Conservation (phyloP, 2,329 filamentous ascomycete genomes). For the Penicillium sp. region DNA sequence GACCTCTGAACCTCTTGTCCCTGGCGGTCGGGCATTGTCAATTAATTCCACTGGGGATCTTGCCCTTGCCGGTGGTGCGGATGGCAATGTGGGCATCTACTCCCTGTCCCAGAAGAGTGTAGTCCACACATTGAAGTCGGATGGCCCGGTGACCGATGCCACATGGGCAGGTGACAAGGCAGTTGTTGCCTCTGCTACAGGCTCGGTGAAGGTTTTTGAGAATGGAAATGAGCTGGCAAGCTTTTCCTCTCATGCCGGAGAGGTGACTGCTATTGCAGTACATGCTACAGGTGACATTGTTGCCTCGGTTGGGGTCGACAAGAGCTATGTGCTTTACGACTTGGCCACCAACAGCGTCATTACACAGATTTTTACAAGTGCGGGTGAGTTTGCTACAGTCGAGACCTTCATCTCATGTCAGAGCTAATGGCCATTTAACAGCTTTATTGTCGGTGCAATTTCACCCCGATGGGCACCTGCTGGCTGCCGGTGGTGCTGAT, state of each 20-base stretch:
- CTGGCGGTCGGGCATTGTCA: constrained; percentile 53
- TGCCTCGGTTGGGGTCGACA: constrained; percentile 83
- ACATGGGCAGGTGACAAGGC: constrained; percentile 58
- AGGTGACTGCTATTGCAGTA: constrained; percentile 67
- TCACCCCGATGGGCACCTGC: constrained; percentile 93
- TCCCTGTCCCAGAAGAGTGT: constrained; percentile 71
- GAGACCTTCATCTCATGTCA: not conserved
- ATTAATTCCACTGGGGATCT: constrained; percentile 57
- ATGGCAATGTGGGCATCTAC: constrained; percentile 70
- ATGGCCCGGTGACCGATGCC: constrained; percentile 62
- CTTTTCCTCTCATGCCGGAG: constrained; percentile 75
- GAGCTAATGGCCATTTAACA: constrained; percentile 32
- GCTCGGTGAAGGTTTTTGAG: constrained; percentile 74
- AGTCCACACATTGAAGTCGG: constrained; percentile 58
- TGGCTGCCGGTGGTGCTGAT: constrained; percentile 73
- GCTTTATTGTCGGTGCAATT: constrained; percentile 74
- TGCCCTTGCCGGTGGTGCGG: constrained; percentile 67
- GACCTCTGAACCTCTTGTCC: constrained; percentile 54
- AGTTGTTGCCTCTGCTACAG: constrained; percentile 67
- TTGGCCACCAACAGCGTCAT: constrained; percentile 61
- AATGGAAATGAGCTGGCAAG: constrained; percentile 62
- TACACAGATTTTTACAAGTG: constrained; percentile 72
- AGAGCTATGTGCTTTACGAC: constrained; percentile 89
- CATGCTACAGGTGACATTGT: constrained; percentile 80
- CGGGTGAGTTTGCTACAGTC: constrained; percentile 52